These are phyloP conservation scores for Priceomyces melissophilus DNA, from an alignment of 805 yeast species.

Conservation along the genomic window DNA sequence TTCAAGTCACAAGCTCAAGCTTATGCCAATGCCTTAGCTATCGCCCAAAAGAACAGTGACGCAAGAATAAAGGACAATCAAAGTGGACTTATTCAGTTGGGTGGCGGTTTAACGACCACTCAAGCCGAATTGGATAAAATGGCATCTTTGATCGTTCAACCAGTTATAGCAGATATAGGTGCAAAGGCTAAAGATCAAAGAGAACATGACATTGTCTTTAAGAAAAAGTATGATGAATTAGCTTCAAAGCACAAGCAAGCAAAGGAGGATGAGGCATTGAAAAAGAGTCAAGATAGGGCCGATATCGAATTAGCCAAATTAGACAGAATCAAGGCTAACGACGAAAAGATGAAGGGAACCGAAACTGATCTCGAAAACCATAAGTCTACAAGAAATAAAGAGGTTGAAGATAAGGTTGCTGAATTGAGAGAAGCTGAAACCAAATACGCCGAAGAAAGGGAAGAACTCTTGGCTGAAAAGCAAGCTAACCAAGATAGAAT, in stretches of 20 bases:
- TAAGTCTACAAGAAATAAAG: constrained; percentile 27
- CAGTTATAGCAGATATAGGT: constrained; percentile 73
- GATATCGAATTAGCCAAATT: constrained; percentile 35
- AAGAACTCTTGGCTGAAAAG: constrained; percentile 43
- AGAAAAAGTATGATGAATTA: constrained; percentile 34
- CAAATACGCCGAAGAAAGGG: constrained; percentile 38
- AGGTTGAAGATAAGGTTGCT: constrained; percentile 25
- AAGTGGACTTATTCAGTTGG: constrained; percentile 62
- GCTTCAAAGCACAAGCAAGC: constrained; percentile 27
- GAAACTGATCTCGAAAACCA: constrained; percentile 25
- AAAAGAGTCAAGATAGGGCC: constrained; percentile 31
- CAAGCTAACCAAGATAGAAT: constrained; percentile 44
- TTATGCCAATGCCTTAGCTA: constrained; percentile 70
- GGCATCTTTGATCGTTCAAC: constrained; percentile 77
- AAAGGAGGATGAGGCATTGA: constrained; percentile 24
- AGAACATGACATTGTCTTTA: constrained; percentile 34
- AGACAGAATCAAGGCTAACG: constrained; percentile 28
- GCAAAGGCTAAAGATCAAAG: constrained; percentile 71
- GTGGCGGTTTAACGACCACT: constrained; percentile 82
- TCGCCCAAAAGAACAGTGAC: constrained; percentile 67
- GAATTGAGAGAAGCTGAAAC: constrained; percentile 36
- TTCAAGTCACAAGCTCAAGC: constrained; percentile 47
- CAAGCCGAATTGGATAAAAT: constrained; percentile 72
- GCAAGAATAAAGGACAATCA: constrained; percentile 51
- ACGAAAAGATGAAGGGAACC: constrained; percentile 28